Evolutionary conservation across 2,329 filamentous ascomycete species (phyloP), one percentile per base, ranked within the genome.

Genomic region (Dichotomopilus funicola): DNA sequence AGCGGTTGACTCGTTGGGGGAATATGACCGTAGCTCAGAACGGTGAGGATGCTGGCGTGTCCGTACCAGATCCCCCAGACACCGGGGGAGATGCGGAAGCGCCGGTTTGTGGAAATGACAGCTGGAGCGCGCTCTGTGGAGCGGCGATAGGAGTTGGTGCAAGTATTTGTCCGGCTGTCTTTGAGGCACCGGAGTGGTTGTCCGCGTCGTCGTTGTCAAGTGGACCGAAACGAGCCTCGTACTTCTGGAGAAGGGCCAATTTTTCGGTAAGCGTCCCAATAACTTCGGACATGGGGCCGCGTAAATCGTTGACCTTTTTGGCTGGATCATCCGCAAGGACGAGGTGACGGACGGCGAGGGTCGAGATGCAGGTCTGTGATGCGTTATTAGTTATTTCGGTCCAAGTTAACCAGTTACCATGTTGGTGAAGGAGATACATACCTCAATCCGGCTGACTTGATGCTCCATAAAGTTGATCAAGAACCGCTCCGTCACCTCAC

Each of bases 401-500:
- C 35, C 31, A 12, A 6, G 8, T 13, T 6, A 12, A 31, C 4
- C 40, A 3, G n/a, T 34, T 42, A 35, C 41, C 44, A 51, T 11
- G 19, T 31, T 31, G 36, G 5, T 33, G 13, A 38, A 11, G 10
- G 12, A 49, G 48, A 51, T 37, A 73, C 86, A 72, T 77, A 95
- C 91, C 84, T 99, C 94, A 69, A 99, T 95, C 66, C 94, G 84
- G 69, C 88, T 91, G 63, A 99, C 88, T 78, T 96, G 91, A 68
- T 97, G 91, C 69, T 95, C 91, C 70, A 97, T 81, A 66, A 99
- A 90, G 66, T 89, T 91, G 54, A 95, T 73, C 71, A 97, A 75
- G 71, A 95, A 92, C 52, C 83, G 79, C 75, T 97, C 94, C 34
- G 91, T 90, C 53, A 96, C 82, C 68, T 96, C 91, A 9, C 89